A percentile compares a stretch with the other conserved stretches of the same genome.
Evolutionary conservation across 2,329 filamentous ascomycete genomes (phyloP).

Genomic region (Lasiodiplodia hormozganensis): DNA sequence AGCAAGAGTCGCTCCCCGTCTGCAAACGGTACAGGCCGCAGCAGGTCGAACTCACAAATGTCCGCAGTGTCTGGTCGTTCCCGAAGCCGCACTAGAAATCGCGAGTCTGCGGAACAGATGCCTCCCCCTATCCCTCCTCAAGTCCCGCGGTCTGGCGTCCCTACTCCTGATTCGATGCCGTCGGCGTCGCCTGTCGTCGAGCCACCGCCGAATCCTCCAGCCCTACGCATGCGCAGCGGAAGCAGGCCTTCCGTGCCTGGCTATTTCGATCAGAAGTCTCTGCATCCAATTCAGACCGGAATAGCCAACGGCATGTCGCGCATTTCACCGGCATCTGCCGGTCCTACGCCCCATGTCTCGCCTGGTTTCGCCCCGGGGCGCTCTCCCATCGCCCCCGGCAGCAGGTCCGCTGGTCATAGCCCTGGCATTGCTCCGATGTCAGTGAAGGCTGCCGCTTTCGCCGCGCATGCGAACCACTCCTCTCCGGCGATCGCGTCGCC

Average conservation of each 20-base stretch:
- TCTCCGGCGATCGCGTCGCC: slow-evolving; percentile 31
- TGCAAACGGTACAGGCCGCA: slow-evolving; percentile 51
- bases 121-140: slow-evolving; percentile 45
- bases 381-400: slow-evolving; percentile 34
- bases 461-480: slow-evolving; percentile 36
- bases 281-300: slow-evolving; percentile 45
- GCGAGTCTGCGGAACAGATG: slow-evolving; percentile 56
- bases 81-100: slow-evolving; percentile 58
- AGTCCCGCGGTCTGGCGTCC: slow-evolving; percentile 28
- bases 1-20: slow-evolving; percentile 43
- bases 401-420: slow-evolving; percentile 18
- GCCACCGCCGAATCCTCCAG: slow-evolving; percentile 35
- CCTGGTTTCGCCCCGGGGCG: slow-evolving; percentile 34
- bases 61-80: slow-evolving; percentile 58
- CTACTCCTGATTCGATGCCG: slow-evolving; percentile 14
- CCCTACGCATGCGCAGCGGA: slow-evolving; percentile 45
- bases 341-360: slow-evolving; percentile 9
- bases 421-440: slow-evolving; percentile 30
- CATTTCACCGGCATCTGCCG: not conserved
- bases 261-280: slow-evolving; percentile 46
- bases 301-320: slow-evolving; percentile 3
- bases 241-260: slow-evolving; percentile 42
- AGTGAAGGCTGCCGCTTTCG: slow-evolving; percentile 31
- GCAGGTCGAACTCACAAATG: slow-evolving; percentile 63
- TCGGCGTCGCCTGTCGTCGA: slow-evolving; percentile 13